Evolutionary conservation across 495 filamentous ascomycete genomes (phyloP), one percentile per base, ranked within the genome.

Genomic region (Penicillium malachiteum): DNA sequence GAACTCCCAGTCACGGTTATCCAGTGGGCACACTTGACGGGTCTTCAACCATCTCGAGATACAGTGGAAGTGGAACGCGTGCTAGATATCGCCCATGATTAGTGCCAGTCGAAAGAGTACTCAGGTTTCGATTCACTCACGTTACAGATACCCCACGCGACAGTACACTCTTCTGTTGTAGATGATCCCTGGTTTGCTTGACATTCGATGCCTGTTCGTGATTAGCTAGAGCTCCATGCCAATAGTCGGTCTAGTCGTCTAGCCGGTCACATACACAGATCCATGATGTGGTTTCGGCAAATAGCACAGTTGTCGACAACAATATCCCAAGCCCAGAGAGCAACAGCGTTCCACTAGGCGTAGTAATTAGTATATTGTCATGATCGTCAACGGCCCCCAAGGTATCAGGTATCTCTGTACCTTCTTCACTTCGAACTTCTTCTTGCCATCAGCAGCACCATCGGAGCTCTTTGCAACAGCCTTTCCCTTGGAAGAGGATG

Each of bases 291-390:
- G 67, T 99, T 99, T 62, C 94, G 84, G 77, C 94, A 99, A 66
- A 99, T 99, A 55, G 94, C 94, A 71, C 94, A 99, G 80, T 99
- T 99, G 77, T 99, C 94, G 49, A 99, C 94, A 11, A 99, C 93
- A 50, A 99, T 99, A 73, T 99, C 94, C 94, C 94, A 99, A 2
- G 94, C 95, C 94, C 94, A 99, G 3, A 99, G 79, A 34, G 94
- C 90, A n/a, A 99, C 94, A 1, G 95, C 94, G 61, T 97, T 97
- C 94, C 94, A 99, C 92, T 97, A 63, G 17, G 50, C 35, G 48
- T 16, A 26, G 33, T 11, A 44, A 17, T 50, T 38, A 59, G 54
- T 30, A 40, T 58, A 49, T 48, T 37, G 38, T 35, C 54, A 54
- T 48, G 16, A 26, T 33, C 5, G n/a, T 30, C 26, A 31, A 13